A percentile compares a stretch with the other conserved stretches of the same genome.
These are phyloP conservation scores for Detonula confervacea DNA, from an alignment of 352 stramenopile genomes.

Conservation along the genomic window DNA sequence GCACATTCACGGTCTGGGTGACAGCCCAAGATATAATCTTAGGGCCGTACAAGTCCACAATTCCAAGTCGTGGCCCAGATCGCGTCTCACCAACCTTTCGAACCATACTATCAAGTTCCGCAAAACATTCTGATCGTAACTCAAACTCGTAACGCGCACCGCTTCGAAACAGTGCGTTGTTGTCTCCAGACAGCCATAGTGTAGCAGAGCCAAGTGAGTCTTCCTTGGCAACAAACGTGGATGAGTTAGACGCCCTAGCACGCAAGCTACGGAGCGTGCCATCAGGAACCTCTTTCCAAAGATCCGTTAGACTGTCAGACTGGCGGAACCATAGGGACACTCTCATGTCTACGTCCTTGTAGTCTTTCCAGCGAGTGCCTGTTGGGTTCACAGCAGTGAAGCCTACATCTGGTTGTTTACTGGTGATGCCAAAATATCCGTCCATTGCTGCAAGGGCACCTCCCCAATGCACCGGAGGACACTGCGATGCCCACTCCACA, in stretches of 20 bases:
- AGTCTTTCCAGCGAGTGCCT: too few relatives aligned
- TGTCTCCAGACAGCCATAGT: background rate
- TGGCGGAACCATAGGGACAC: background rate
- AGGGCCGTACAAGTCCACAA: background rate
- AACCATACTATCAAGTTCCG: background rate
- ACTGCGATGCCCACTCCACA: too few relatives aligned
- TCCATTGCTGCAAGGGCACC: too few relatives aligned
- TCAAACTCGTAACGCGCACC: background rate
- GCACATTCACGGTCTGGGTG: background rate
- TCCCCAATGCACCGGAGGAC: too few relatives aligned
- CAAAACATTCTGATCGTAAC: background rate
- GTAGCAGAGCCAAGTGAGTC: background rate
- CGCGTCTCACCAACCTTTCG: background rate
- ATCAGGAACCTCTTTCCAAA: background rate
- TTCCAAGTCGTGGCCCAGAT: background rate
- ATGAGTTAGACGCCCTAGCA: background rate
- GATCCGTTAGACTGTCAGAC: background rate
- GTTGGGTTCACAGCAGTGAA: too few relatives aligned
- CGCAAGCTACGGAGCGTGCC: background rate
- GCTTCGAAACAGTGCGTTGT: background rate
- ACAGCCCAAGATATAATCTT: background rate
- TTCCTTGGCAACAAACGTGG: background rate
- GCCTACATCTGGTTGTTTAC: too few relatives aligned
- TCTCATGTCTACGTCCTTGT: background rate
- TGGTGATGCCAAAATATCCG: too few relatives aligned